Conservation (phyloP, 2,329 filamentous ascomycete genomes). For the Hypoxylon sp. region DNA sequence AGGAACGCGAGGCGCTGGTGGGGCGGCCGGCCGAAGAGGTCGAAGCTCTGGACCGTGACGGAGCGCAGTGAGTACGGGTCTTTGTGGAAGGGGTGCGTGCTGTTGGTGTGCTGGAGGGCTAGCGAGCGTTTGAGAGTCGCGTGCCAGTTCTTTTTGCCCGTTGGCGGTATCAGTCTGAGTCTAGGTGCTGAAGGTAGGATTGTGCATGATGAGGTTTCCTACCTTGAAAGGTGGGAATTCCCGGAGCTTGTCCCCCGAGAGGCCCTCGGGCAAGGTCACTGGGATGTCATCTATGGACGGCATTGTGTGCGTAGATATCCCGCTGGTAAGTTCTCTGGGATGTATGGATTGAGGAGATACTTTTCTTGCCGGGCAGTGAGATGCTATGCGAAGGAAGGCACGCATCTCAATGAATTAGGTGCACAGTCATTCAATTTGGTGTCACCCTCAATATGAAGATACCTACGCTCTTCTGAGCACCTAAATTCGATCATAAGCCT, state of each 20-base stretch:
- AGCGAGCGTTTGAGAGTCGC: constrained; percentile 61
- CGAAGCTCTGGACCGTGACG: constrained; percentile 66
- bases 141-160: constrained; percentile 62
- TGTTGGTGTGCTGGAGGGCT: constrained; percentile 55
- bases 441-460: neutral
- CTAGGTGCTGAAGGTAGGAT: too few relatives aligned
- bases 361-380: neutral
- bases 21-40: constrained; percentile 62
- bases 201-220: constrained; percentile 32
- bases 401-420: constrained; percentile 20
- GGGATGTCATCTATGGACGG: constrained; percentile 58
- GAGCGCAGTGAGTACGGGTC: constrained; percentile 65
- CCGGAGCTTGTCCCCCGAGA: constrained; percentile 60
- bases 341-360: neutral
- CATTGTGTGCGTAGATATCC: constrained; percentile 48
- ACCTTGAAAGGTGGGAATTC: constrained; percentile 65
- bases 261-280: constrained; percentile 59
- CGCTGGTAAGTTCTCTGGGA: neutral
- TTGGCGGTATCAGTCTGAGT: constrained; percentile 4
- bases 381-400: neutral
- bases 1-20: constrained; percentile 66
- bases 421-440: too few relatives aligned
- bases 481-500: neutral
- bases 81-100: constrained; percentile 64
- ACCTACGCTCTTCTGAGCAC: neutral